Percentiles rank a stretch among this genome's conserved stretches.
Conservation (phyloP, 495 filamentous ascomycete genomes). For the Lasiosphaeria ovina region DNA sequence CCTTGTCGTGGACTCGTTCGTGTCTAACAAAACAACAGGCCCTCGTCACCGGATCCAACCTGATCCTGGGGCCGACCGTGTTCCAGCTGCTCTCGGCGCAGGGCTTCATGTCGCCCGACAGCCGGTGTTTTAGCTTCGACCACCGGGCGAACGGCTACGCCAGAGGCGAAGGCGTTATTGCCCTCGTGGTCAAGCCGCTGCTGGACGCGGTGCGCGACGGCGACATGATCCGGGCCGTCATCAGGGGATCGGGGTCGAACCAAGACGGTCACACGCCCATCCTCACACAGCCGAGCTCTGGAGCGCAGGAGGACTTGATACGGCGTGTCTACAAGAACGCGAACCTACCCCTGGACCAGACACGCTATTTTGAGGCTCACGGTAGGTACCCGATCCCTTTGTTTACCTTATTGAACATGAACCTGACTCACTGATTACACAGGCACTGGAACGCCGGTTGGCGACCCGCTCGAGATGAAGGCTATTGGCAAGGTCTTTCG, state of each 20-base stretch:
- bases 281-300: constrained; percentile 49
- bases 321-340: constrained; percentile 44
- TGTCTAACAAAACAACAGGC: constrained; percentile 23
- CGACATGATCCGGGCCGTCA: constrained; percentile 56
- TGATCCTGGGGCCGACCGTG: constrained; percentile 48
- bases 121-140: constrained; percentile 56
- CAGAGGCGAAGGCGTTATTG: constrained; percentile 56
- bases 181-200: constrained; percentile 53
- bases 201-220: constrained; percentile 45
- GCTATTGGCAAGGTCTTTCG: constrained; percentile 45
- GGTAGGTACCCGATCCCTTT: constrained; percentile 13
- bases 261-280: constrained; percentile 50
- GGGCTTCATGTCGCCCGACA: constrained; percentile 37
- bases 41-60: constrained; percentile 48
- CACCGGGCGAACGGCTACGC: constrained; percentile 59
- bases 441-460: constrained; percentile 49
- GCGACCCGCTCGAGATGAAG: constrained; percentile 54
- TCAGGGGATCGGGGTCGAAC: constrained; percentile 53
- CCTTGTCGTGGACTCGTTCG: no score
- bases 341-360: constrained; percentile 41
- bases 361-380: constrained; percentile 47
- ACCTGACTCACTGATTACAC: not conserved
- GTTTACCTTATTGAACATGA: not conserved
- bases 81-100: constrained; percentile 26
- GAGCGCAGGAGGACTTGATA: constrained; percentile 52